Evolutionary conservation across 2,329 filamentous ascomycete species (phyloP).

Genomic region (Teratosphaeria viscida): DNA sequence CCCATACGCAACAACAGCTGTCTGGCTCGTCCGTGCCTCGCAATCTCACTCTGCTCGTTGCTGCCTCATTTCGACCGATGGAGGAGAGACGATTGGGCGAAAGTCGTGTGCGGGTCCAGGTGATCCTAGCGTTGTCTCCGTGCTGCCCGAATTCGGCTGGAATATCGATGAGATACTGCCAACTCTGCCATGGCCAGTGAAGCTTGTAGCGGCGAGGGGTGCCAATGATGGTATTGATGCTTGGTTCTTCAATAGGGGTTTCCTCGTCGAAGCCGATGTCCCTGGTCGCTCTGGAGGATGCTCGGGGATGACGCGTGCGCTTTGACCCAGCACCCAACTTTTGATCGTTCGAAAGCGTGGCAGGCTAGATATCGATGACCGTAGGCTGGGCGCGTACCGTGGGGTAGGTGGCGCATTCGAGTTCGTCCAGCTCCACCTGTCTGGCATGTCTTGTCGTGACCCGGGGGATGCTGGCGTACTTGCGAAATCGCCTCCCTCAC

Average conservation of each 20-base stretch:
- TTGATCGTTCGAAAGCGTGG: conserved; percentile 8
- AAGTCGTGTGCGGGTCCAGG: neutral
- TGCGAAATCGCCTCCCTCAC: neutral
- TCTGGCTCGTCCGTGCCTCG: neutral
- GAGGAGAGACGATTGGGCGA: neutral
- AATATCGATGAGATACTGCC: neutral
- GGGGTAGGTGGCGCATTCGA: conserved; percentile 18
- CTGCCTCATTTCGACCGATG: neutral
- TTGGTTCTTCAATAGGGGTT: conserved; percentile 8
- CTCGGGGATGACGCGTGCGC: conserved; percentile 8
- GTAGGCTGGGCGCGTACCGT: conserved; percentile 6
- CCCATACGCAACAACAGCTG: neutral
- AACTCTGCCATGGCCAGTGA: neutral
- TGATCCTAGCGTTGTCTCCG: neutral
- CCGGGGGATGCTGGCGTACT: neutral
- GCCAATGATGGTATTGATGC: conserved; percentile 5
- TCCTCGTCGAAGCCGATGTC: neutral
- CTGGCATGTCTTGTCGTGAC: neutral
- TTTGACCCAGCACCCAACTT: conserved; percentile 9
- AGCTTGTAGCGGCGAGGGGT: neutral
- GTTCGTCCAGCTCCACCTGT: conserved; percentile 21
- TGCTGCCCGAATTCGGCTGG: neutral
- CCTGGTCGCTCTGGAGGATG: neutral
- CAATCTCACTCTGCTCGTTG: neutral
- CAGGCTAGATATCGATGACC: conserved; percentile 6